Conservation (phyloP, 148 eudicot genomes). For the Cornus kousa region DNA sequence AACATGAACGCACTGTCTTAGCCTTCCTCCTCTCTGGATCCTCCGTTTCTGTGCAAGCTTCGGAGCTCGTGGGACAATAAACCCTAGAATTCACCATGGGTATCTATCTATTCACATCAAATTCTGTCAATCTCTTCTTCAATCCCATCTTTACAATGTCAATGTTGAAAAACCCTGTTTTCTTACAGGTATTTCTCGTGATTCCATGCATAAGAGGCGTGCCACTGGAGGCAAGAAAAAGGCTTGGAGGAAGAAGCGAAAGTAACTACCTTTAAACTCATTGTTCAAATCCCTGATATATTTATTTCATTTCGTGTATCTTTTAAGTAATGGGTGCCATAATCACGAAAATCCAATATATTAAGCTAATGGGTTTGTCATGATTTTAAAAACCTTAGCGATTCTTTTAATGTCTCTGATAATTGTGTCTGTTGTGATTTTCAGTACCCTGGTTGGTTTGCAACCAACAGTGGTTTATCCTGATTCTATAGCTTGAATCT, state of each 20-base stretch:
- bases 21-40: background rate
- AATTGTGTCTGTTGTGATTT: too few relatives aligned
- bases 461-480: background rate
- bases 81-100: slow-evolving; percentile 12
- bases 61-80: background rate
- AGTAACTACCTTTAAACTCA: slow-evolving; percentile 26
- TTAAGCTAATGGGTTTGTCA: too few relatives aligned
- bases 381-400: too few relatives aligned
- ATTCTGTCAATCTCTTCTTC: background rate
- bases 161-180: background rate
- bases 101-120: background rate
- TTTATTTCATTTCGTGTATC: background rate
- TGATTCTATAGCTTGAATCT: background rate
- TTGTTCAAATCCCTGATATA: background rate
- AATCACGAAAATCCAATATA: background rate
- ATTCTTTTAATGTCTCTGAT: too few relatives aligned
- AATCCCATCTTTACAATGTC: background rate
- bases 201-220: slow-evolving; percentile 85
- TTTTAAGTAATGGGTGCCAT: background rate
- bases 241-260: slow-evolving; percentile 89
- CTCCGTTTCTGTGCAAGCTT: background rate
- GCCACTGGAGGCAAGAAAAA: slow-evolving; percentile 89
- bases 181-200: slow-evolving; percentile 63
- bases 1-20: too few relatives aligned
- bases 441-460: background rate